Conservation (phyloP, 2,329 filamentous ascomycete genomes). For the Xylaria sp. region DNA sequence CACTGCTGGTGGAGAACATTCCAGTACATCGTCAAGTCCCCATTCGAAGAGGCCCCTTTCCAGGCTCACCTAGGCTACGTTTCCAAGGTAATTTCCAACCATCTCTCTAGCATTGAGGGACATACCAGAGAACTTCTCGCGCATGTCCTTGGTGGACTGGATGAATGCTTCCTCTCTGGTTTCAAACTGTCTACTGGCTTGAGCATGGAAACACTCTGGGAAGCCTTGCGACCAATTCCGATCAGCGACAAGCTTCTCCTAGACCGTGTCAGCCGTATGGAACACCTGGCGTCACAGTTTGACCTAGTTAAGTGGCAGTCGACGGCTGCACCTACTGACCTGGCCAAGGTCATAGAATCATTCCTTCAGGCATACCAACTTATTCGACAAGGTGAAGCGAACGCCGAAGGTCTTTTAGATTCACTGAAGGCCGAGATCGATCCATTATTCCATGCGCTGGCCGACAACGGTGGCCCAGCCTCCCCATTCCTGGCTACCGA, state of each 20-base stretch:
- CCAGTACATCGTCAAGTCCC: slow-evolving; percentile 44
- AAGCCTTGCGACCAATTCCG: slow-evolving; percentile 65
- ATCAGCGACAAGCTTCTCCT: slow-evolving; percentile 51
- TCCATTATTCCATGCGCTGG: slow-evolving; percentile 51
- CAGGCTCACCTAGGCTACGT: slow-evolving; percentile 63
- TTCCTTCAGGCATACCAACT: slow-evolving; percentile 59
- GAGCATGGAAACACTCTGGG: slow-evolving; percentile 81
- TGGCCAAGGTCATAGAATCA: slow-evolving; percentile 56
- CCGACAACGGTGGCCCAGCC: slow-evolving; percentile 39
- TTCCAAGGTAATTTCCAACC: slow-evolving; percentile 45
- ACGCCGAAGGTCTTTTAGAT: slow-evolving; percentile 51
- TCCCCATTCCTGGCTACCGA: slow-evolving; percentile 55
- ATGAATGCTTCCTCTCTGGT: slow-evolving; percentile 64
- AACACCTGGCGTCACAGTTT: slow-evolving; percentile 60
- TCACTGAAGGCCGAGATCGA: slow-evolving; percentile 55
- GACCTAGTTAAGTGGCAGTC: slow-evolving; percentile 64
- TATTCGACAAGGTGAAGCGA: slow-evolving; percentile 49
- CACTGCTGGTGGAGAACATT: slow-evolving; percentile 61
- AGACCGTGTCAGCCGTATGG: slow-evolving; percentile 52
- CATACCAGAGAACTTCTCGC: slow-evolving; percentile 44
- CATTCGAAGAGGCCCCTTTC: slow-evolving; percentile 66
- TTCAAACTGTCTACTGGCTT: slow-evolving; percentile 76
- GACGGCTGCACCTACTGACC: slow-evolving; percentile 52
- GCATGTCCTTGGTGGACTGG: slow-evolving; percentile 46
- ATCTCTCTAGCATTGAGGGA: slow-evolving; percentile 30